Base-by-base conservation (phyloP, 2,329 filamentous ascomycete species). In the Penicillium sp. region DNA sequence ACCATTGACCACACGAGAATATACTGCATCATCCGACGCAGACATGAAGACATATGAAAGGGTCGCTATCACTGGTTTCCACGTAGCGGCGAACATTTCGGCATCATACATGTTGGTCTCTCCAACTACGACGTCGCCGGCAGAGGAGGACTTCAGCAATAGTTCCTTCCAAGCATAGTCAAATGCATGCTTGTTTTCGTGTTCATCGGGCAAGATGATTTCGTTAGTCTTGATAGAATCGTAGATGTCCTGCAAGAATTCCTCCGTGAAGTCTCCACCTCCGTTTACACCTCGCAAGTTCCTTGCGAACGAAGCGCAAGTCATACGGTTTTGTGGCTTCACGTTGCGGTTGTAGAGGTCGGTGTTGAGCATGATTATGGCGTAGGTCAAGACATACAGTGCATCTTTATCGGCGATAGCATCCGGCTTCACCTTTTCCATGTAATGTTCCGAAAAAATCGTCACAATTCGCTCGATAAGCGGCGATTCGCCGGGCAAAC, bases 1-100 rank as follows among this genome's bases (percentile, higher is more conserved):
- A 1, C 94, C 94, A 45, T 90, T 90, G 28, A 97, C 91, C 17
- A 99, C 89, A 57, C 94, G 86, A 35, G 90, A 90, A 70, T 96
- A 99, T 3, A 99, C 94, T 0, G 93, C 85, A 71, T 99, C 94
- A 68, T 99, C 95, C 0, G 91, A 96, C 16, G 95, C 95, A 35
- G 93, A 97, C 88, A 97, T 96, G 78, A 99, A 99, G 4, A 99
- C 94, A 69, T 97, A 99, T 12, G 94, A 95, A 52, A 99, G 79
- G 0, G 95, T 97, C 4, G 94, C 92, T 36, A 99, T 83, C 47
- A 99, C 91, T 0, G 95, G 93, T 70, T 86, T 91, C 94, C 95
- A 99, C 0, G 92, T 97, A 22, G 91, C 89, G 55, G 89, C 87
- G 72, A 99, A 99, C 90, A 99, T 97, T 70, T 99, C 92, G 4